Base-by-base conservation (phyloP, 2,329 filamentous ascomycete genomes). In the Stylonectria norvegica region DNA sequence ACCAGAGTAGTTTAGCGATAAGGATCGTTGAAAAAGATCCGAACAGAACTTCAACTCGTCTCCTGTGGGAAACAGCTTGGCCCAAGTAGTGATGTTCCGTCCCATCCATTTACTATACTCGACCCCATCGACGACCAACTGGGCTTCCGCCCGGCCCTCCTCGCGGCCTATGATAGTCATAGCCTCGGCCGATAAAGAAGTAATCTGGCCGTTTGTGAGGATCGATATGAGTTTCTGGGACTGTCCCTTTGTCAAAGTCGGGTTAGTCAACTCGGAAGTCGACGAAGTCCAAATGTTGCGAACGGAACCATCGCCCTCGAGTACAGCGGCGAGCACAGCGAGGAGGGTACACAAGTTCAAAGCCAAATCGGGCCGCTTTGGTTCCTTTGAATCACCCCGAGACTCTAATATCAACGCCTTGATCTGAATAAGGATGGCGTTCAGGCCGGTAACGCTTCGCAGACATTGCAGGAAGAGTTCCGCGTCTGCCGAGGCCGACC, bases 1-100 rank as follows among this genome's bases (percentile, higher is more conserved):
- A 86, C 87, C 83, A 38, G 75, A 69, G 63, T 93, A 88, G 3
- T 87, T 88, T 20, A 95, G 62, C 20, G 76, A 82, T 43, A 91
- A 66, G 2, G 79, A 72, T 47, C 83, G 82, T 4, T 77, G 65
- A 11, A 80, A 65, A 2, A 82, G 35, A 3, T 72, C 69, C 12
- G 68, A 69, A 30, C 66, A 69, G 6, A 73, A 55, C 34, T 65
- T 72, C 10, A 61, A 45, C 7, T 67, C 64, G 7, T 69, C 58
- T 9, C 61, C 50, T 49, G 60, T 62, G 52, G 40, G 48, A 20
- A 47, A 61, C 40, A 40, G 50, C 32, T 49, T 60, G 30, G 56
- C 63, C 69, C 64, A 82, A 18, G 49, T 58, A 20, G 59, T 68
- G 35, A 93, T 70, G 57, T 82, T 86, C 11, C 63, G 64, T 2